These are phyloP conservation scores for Aspergillus puulaauensis DNA, from an alignment of 2,329 filamentous ascomycete species.

Conservation along the genomic window DNA sequence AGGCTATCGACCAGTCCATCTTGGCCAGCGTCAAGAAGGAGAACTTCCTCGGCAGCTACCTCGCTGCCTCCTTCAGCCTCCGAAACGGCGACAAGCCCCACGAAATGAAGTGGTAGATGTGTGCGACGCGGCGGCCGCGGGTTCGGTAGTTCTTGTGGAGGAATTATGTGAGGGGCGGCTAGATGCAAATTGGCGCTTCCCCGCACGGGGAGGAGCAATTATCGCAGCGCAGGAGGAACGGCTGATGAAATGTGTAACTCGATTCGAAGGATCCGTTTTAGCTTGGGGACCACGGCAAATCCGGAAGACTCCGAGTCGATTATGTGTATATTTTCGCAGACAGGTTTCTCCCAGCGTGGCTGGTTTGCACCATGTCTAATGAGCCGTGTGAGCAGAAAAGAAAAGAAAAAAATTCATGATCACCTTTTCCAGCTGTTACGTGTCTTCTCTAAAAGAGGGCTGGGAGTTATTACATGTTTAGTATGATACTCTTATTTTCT, in stretches of 20 bases:
- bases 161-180: conserved; percentile 38
- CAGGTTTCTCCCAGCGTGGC: conserved; percentile 29
- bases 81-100: conserved; percentile 99
- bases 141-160: conserved; percentile 43
- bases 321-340: conserved; percentile 31
- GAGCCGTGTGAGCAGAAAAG: conserved; percentile 31
- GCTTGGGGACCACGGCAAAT: conserved; percentile 35
- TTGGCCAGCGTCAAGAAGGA: conserved; percentile 98
- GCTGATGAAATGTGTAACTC: conserved; percentile 44
- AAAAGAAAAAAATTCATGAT: conserved; percentile 36
- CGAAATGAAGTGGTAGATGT: conserved; percentile 97
- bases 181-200: conserved; percentile 34
- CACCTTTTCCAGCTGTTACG: conserved; percentile 34
- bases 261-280: conserved; percentile 36
- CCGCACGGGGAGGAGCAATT: conserved; percentile 19
- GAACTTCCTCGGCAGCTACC: conserved; percentile 88
- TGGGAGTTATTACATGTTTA: conserved; percentile 32
- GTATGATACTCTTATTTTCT: conserved; percentile 28
- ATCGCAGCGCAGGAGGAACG: conserved; percentile 31
- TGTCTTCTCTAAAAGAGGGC: conserved; percentile 21
- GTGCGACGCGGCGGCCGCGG: conserved; percentile 37
- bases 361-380: conserved; percentile 31
- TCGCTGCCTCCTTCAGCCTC: conserved; percentile 94
- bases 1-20: conserved; percentile 95
- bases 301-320: conserved; percentile 27